Evolutionary conservation across 2,329 filamentous ascomycete genomes (phyloP), one percentile per base, ranked within the genome.

Genomic region (Colletotrichum eremochloae): DNA sequence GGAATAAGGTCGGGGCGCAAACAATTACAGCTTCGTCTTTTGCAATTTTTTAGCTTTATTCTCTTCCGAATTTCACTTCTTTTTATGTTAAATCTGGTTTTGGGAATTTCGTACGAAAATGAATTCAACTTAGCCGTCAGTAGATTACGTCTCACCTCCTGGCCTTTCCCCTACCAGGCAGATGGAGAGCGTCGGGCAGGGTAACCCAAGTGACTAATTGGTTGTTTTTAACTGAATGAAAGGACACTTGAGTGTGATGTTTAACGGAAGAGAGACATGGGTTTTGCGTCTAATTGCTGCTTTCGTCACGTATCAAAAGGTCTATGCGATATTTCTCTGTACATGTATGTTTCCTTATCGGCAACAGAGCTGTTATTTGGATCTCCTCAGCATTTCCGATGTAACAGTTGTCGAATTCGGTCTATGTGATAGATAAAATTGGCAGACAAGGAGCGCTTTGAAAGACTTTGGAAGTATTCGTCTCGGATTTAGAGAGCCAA

Each of bases 401-500:
- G 18, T 3, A n/a, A 46, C 20, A 46, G 12, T 18, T 46, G 20
- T 46, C 44, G 18, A n/a, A 7, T 48, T 5, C n/a, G 12, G 46
- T 11, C 20, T n/a, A 24, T 24, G 24, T 24, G 24, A 24, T 24
- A 24, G 24, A 24, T 24, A 24, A 24, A 24, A 24, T 24, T 24
- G 24, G 1, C 24, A 24, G 24, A 24, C 24, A 24, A 24, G 24
- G 24, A 24, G 24, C 24, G 24, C 24, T 24, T 1, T 24, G 24
- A 24, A 1, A 24, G 24, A 24, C 24, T 24, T 24, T 24, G 24
- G 24, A 24, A 15, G 15, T 29, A 7, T 31, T 31, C 24, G 18
- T 53, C 6, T 29, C 12, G 50, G 80, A 80, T 63, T 86, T 74
- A 69, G 67, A 72, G 14, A 52, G 73, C n/a, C 50, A 76, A 44